Base-by-base conservation (phyloP, 352 stramenopile genomes). In the Globisporangium cystogenes region DNA sequence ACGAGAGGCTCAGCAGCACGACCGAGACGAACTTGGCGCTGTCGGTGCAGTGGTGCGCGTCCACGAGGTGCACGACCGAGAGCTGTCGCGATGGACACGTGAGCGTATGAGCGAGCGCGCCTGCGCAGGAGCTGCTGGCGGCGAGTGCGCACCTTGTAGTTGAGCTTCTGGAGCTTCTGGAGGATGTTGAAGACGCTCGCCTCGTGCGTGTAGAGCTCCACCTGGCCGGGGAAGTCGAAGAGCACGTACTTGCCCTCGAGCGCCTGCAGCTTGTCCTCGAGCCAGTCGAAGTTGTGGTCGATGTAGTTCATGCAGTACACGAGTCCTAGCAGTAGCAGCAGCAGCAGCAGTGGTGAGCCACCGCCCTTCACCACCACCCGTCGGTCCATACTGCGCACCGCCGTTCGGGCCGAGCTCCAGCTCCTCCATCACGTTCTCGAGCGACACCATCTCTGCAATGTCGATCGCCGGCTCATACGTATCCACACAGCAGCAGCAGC, bases 261-360 rank as follows among this genome's bases (percentile, higher is more conserved):
- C 41, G 47, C 43, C n/a, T 79, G 76, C 56, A 97, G 97, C 18
- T 86, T 78, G 26, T 98, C 93, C 55, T 98, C 75, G 12, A 99
- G 75, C 97, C 97, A 99, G 59, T 99, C 96, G 51, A 99, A 90
- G 74, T 99, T 99, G 49, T 97, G 73, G 44, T 98, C 67, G 12
- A 99, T 86, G 72, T 98, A 99, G 69, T 99, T 96, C 95, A 99
- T 99, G 68, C 97, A 99, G 66, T 99, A 99, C 15, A 99, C 83
- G 14, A 99, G 74, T 14, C 82, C 82, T 92, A 51, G 33, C 33
- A 37, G 33, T 26, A 50, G 4, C 4, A 46, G 36, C 15, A 24
- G 6, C 24, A 21, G 2, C 20, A 8, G 18, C n/a, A n/a, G n/a
- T n/a, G n/a, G n/a, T n/a, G n/a, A n/a, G n/a, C n/a, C n/a, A n/a